Conservation (phyloP, 441 rosid species). For the Theobroma grandiflorum region DNA sequence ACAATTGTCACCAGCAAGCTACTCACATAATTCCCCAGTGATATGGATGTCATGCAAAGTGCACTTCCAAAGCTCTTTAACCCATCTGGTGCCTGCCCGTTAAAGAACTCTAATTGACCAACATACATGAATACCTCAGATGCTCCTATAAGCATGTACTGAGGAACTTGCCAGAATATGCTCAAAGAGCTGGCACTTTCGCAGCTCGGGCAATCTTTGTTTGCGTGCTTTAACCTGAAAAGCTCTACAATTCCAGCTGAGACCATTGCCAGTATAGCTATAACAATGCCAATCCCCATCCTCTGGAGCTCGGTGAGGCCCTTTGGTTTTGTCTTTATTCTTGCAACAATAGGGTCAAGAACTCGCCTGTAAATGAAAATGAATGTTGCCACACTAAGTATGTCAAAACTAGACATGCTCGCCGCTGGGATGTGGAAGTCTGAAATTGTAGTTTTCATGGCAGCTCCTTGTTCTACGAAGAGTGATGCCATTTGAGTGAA, state of each 20-base stretch:
- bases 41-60: constrained; percentile 76
- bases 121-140: constrained; percentile 86
- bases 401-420: constrained; percentile 79
- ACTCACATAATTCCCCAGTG: constrained; percentile 75
- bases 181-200: constrained; percentile 58
- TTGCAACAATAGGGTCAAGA: constrained; percentile 57
- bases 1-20: constrained; percentile 68
- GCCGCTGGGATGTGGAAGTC: constrained; percentile 67
- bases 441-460: constrained; percentile 58
- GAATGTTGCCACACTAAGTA: constrained; percentile 66
- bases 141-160: constrained; percentile 70
- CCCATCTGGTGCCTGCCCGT: constrained; percentile 72
- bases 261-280: constrained; percentile 65
- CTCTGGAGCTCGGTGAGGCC: constrained; percentile 73
- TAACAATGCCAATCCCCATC: constrained; percentile 73
- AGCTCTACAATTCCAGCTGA: constrained; percentile 67
- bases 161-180: constrained; percentile 82
- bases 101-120: constrained; percentile 79
- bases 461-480: constrained; percentile 79
- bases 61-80: constrained; percentile 82
- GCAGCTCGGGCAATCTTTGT: constrained; percentile 40
- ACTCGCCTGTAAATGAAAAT: constrained; percentile 67
- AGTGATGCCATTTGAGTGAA: constrained; percentile 87
- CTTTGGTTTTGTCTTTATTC: constrained; percentile 42
- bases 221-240: constrained; percentile 52